phyloP scores from a whole-genome alignment of 116 monocot genomes.

The Papilionanthe hybrid region DNA sequence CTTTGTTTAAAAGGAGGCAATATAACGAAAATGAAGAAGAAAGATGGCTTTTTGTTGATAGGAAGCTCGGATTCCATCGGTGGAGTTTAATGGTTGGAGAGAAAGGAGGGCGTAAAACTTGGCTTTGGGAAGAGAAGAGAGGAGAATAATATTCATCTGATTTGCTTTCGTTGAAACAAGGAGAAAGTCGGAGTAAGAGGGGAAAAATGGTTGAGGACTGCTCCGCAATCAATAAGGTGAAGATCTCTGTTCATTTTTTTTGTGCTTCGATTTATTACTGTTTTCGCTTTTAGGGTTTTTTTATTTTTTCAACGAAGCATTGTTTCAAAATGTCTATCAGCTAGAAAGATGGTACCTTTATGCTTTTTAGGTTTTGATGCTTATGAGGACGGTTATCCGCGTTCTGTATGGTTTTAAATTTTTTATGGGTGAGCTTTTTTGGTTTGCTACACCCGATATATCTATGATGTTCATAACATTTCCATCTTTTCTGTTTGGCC shows the following conservation, averaged over 20 bases:
- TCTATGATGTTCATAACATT: neutral
- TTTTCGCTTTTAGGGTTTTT: neutral
- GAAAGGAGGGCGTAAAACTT: neutral
- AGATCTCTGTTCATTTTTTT: neutral
- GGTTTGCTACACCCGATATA: neutral
- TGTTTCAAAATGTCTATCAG: neutral
- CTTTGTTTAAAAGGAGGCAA: too few relatives aligned
- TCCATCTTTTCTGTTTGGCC: neutral
- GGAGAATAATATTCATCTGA: neutral
- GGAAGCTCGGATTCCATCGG: neutral
- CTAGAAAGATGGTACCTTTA: constrained; percentile 9
- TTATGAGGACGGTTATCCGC: neutral
- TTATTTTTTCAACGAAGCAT: neutral
- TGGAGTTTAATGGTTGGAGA: neutral
- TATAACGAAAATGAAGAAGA: neutral
- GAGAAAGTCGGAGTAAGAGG: neutral
- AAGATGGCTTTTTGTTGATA: neutral
- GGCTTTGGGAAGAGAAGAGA: neutral
- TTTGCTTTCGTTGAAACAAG: neutral
- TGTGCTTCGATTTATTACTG: neutral
- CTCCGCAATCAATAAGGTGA: constrained; percentile 16
- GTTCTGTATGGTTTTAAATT: neutral
- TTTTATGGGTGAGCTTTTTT: neutral
- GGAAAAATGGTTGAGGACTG: constrained; percentile 18
- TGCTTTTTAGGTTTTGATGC: neutral